Evolutionary conservation across 31 red algal genomes (phyloP), one percentile per base, ranked within the genome.

Genomic region (Odonthalia washingtoniensis): DNA sequence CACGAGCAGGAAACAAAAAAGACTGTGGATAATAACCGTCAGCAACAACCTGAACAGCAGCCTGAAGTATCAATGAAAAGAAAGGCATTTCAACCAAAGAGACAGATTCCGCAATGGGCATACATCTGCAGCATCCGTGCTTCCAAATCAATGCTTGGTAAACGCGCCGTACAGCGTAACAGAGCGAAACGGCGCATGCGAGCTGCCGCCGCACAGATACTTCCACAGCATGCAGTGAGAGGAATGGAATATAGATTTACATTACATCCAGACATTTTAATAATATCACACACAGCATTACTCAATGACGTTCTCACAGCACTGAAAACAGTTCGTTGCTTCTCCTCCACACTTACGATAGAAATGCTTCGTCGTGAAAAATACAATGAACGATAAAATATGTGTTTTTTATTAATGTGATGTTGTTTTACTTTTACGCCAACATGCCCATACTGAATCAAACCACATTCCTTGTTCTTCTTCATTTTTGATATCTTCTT

Each of bases 241-340:
- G 91, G 91, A 75, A 63, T 57, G 44, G 91, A 88, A 33, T 93
- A 93, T 65, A 72, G 86, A 1, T 81, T 93, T 57, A 74, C 77
- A 28, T 43, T 80, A 9, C 21, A 40, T 32, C 91, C 91, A 26
- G 84, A 87, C 64, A 49, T 65, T 35, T 62, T 87, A 42, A 82
- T 72, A 24, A 74, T 67, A 3, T 64, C 72, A 31, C 76, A 65
- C 18, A 45, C 49, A 28, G 77, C 46, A 21, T 36, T 93, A 30
- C n/a, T 87, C 30, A 44, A 2, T 9, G 91, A 93, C 3, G 57
- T 93, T 0, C 39, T 66, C 53, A 43, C 28, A 0, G 84, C 91
- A 2, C 78, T 93, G 57, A 70, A 64, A 39, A 76, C 2, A 2
- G 40, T 75, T 35, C n/a, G 16, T 5, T 83, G 38, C 39, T 88